Percentiles rank a stretch among this genome's conserved stretches.
Conservation (phyloP, 768 basidiomycete species). For the Boletus edulis region DNA sequence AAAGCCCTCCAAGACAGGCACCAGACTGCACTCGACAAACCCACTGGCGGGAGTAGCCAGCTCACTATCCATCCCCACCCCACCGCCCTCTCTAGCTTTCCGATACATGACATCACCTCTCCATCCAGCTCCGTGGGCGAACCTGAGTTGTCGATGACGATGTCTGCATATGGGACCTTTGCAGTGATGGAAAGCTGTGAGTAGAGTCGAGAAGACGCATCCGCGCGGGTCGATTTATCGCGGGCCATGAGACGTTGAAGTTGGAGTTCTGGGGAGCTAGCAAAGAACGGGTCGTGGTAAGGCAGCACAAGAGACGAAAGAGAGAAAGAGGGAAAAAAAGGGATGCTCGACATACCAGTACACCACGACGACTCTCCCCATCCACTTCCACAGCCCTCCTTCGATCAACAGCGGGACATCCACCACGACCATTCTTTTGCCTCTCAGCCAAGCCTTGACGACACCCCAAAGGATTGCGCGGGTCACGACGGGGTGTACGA, state of each 20-base stretch:
- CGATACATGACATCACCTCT: conserved; percentile 38
- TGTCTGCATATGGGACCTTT: conserved; percentile 83
- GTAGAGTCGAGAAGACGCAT: conserved; percentile 70
- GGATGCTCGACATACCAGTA: conserved; percentile 65
- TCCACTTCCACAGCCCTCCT: conserved; percentile 78
- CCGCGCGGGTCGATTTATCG: conserved; percentile 61
- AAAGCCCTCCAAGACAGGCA: conserved; percentile 36
- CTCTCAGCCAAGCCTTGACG: conserved; percentile 68
- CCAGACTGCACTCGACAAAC: conserved; percentile 46
- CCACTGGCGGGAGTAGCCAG: conserved; percentile 59
- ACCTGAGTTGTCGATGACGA: conserved; percentile 89
- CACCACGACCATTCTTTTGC: conserved; percentile 75
- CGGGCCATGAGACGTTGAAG: conserved; percentile 75
- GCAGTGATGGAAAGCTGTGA: conserved; percentile 78
- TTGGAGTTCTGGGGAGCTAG: conserved; percentile 80
- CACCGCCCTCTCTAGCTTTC: conserved; percentile 40
- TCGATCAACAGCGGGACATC: conserved; percentile 95
- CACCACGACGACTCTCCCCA: conserved; percentile 83
- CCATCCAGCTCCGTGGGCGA: conserved; percentile 63
- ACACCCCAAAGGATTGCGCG: conserved; percentile 72
- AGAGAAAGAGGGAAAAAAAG: background rate
- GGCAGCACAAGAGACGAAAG: background rate
- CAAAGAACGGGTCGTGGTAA: background rate
- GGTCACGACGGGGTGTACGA: conserved; percentile 90
- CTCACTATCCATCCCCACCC: conserved; percentile 62